A percentile compares a stretch with the other conserved stretches of the same genome.
phyloP scores from a whole-genome alignment of 208 protist genomes.

The Crithidia expoeki region DNA sequence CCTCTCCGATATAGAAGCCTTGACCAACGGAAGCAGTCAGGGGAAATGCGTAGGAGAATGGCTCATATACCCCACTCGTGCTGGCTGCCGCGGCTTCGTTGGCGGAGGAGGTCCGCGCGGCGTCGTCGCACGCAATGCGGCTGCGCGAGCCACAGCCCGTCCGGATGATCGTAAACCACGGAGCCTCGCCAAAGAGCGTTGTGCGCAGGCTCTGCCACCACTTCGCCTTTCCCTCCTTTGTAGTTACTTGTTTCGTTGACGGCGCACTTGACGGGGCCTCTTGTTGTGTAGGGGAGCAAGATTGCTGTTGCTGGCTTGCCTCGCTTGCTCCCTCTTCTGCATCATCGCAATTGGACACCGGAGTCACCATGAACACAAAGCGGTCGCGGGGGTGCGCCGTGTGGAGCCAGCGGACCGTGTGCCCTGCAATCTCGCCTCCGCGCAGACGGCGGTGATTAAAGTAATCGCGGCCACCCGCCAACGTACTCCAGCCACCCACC shows the following conservation, averaged over 20 bases:
- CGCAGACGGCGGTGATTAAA: conserved; percentile 65
- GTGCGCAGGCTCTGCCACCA: conserved; percentile 5
- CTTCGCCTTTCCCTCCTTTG: background rate
- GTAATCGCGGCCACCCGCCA: conserved; percentile 63
- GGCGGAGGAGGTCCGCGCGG: background rate
- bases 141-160: conserved; percentile 6
- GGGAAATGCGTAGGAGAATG: background rate
- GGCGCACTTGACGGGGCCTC: no score
- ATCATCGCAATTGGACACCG: conserved; percentile 37
- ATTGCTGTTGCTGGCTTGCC: no score
- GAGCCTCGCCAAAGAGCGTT: conserved; percentile 27
- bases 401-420: conserved; percentile 73
- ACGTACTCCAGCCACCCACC: conserved; percentile 64
- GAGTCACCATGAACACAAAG: conserved; percentile 77
- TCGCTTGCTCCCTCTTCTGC: background rate
- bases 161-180: conserved; percentile 19
- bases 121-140: conserved; percentile 16
- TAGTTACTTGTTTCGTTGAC: no score
- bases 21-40: background rate
- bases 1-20: background rate
- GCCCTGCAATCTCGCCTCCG: conserved; percentile 62
- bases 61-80: background rate
- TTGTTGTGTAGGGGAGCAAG: no score
- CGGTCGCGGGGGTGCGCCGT: conserved; percentile 53
- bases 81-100: background rate